A percentile compares a stretch with the other conserved stretches of the same genome.
Evolutionary conservation across 139 green algal genomes (phyloP).

Genomic region (Tetraselmis striata): DNA sequence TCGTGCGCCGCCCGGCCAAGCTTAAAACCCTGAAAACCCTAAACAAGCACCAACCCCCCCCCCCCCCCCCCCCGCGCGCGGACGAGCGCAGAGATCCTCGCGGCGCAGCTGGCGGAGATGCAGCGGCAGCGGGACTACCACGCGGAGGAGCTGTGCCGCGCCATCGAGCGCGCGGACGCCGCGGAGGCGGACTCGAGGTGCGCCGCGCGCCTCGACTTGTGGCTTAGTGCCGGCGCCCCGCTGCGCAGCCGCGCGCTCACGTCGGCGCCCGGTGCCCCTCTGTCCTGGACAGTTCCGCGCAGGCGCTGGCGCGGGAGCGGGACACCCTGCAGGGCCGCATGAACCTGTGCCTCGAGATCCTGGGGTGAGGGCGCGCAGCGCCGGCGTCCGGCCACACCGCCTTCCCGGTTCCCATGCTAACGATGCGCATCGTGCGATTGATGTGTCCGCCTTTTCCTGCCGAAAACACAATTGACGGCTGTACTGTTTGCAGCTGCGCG

Average conservation of each 20-base stretch:
- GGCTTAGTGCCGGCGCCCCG: not conserved
- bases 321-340: not conserved
- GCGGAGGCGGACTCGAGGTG: constrained; percentile 23
- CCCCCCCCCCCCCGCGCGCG: no score
- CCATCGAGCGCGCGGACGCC: constrained; percentile 40
- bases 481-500: no score
- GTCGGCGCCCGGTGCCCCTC: not conserved
- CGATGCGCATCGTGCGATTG: no score
- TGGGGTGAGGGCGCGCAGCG: not conserved
- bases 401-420: no score
- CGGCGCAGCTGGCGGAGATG: not conserved
- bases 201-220: not conserved
- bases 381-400: no score
- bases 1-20: no score
- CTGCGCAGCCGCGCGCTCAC: no score
- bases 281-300: not conserved
- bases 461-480: no score
- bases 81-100: not conserved
- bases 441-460: no score
- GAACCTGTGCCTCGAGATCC: not conserved
- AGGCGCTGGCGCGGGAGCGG: not conserved
- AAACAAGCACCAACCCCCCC: no score
- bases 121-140: not conserved
- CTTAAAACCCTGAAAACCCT: no score
- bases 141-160: constrained; percentile 43